A percentile compares a stretch with the other conserved stretches of the same genome.
Conservation (phyloP, 2,329 filamentous ascomycete species). For the Aspergillus tubingensis region DNA sequence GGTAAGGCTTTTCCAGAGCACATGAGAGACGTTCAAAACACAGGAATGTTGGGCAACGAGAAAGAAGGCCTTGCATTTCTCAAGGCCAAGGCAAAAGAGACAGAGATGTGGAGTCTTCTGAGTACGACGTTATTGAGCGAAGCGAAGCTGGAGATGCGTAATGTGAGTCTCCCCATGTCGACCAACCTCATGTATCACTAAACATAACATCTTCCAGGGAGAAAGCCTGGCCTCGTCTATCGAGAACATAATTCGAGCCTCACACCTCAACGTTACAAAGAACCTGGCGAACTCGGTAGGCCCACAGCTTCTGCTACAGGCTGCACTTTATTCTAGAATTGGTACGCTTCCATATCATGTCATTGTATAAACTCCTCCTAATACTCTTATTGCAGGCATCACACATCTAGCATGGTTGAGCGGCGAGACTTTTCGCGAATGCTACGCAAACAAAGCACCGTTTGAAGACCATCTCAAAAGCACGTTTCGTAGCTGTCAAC, state of each 20-base stretch:
- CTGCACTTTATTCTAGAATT: conserved; percentile 74
- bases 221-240: conserved; percentile 63
- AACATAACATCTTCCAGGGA: conserved; percentile 46
- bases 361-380: conserved; percentile 7
- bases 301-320: conserved; percentile 70
- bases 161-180: conserved; percentile 57
- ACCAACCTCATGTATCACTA: background rate
- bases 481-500: conserved; percentile 68
- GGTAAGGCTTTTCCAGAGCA: conserved; percentile 79
- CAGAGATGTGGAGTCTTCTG: conserved; percentile 80
- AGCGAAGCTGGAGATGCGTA: conserved; percentile 74
- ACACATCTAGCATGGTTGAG: conserved; percentile 58
- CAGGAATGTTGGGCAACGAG: conserved; percentile 73
- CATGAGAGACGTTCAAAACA: conserved; percentile 69
- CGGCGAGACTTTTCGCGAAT: conserved; percentile 73
- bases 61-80: conserved; percentile 82
- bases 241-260: conserved; percentile 79
- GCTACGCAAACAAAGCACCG: conserved; percentile 64
- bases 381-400: conserved; percentile 44
- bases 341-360: conserved; percentile 49
- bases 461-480: conserved; percentile 80
- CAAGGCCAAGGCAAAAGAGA: conserved; percentile 81
- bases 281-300: conserved; percentile 73
- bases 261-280: conserved; percentile 76
- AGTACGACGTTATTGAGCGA: conserved; percentile 83